Percentiles rank a stretch among this genome's conserved stretches.
Conservation (phyloP, 495 filamentous ascomycete species). For the Xylaria grammica region DNA sequence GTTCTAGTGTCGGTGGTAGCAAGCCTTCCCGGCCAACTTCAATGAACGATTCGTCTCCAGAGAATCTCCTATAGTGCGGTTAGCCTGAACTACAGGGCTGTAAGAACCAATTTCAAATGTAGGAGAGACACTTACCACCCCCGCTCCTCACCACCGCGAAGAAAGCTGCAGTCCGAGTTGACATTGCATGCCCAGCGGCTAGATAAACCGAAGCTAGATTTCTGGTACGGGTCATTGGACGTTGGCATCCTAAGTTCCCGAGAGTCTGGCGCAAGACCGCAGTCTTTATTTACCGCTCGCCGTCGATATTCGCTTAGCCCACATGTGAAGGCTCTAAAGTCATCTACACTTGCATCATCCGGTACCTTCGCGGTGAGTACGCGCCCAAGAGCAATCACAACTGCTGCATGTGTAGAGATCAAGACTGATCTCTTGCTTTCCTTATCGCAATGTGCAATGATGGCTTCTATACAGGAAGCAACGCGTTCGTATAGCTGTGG, state of each 20-base stretch:
- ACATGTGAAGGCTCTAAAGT: conserved; percentile 88
- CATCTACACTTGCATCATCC: conserved; percentile 66
- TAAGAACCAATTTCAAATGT: conserved; percentile 22
- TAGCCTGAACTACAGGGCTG: conserved; percentile 28
- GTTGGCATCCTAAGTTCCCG: conserved; percentile 44
- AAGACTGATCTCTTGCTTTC: conserved; percentile 68
- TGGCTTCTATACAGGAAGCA: conserved; percentile 67
- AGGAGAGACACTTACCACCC: conserved; percentile 71
- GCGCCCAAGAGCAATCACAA: conserved; percentile 82
- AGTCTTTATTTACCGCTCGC: neutral
- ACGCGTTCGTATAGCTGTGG: conserved; percentile 78
- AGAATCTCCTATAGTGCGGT: conserved; percentile 64
- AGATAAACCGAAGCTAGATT: conserved; percentile 66
- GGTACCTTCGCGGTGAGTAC: conserved; percentile 79
- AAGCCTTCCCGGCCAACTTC: conserved; percentile 30
- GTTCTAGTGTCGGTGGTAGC: conserved; percentile 19
- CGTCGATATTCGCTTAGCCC: conserved; percentile 66
- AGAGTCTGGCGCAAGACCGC: conserved; percentile 32
- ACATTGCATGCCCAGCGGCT: conserved; percentile 80
- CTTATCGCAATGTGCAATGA: conserved; percentile 74
- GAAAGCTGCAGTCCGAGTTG: conserved; percentile 83
- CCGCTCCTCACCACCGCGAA: conserved; percentile 81
- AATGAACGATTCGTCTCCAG: conserved; percentile 74
- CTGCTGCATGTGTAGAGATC: conserved; percentile 90
- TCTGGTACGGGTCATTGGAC: conserved; percentile 52